Base-by-base conservation (phyloP, 1,139 yeast species). In the Candida sp. region DNA sequence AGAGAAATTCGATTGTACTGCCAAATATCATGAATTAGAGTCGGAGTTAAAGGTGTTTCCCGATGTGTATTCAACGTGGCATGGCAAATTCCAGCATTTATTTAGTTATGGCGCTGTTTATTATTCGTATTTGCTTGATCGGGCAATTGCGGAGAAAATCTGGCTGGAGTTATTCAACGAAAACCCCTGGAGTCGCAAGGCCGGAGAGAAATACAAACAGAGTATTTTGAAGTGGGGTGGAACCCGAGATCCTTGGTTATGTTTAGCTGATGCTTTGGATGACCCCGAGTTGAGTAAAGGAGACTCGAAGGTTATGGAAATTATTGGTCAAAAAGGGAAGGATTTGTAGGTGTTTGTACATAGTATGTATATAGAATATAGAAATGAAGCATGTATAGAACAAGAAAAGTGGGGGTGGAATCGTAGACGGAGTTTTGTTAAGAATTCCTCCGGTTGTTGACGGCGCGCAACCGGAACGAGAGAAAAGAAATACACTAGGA, bases 41-140 rank as follows among this genome's bases (percentile, higher is more conserved):
- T 55, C 63, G 4, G 64, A 77, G 22, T 65, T 84, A 41, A 60
- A 66, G 45, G 77, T 84, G 2, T 76, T 84, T 51, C 77, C 81
- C 2, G 95, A 86, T 56, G 65, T 70, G 19, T 70, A 77, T 57
- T 83, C 95, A 1, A 82, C 84, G 23, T 91, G 98, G 97, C 96
- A 90, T 46, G 97, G 96, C 1, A 89, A 84, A 59, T 91, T 93
- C 63, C 96, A 97, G 1, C 99, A 93, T 61, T 68, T 95, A 41
- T 88, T 87, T 53, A 90, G 97, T 1, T 93, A 93, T 59, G 99
- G 99, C 0, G 88, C 97, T 0, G 89, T 93, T 0, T 93, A 93
- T 62, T 93, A 95, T 66, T 87, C 97, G 36, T 93, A 95, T 61
- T 66, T 93, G 47, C 77, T 95, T 49, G 99, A 93, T 64, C 72